These are phyloP conservation scores for Suillus alpinus DNA, from an alignment of 768 basidiomycete species.

Conservation along the genomic window DNA sequence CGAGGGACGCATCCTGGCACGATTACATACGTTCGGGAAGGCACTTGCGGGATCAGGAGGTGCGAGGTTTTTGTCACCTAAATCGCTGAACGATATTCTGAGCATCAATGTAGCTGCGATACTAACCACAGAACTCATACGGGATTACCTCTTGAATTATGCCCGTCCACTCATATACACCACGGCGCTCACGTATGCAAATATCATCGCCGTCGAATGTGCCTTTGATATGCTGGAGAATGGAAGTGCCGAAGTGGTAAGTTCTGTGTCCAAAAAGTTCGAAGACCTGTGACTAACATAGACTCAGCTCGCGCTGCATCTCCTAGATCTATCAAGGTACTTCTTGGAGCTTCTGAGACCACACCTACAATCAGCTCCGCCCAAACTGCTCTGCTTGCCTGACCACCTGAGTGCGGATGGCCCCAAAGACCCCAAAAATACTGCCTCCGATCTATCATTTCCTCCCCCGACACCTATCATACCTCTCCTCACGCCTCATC, in stretches of 20 bases:
- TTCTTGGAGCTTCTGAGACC: constrained; percentile 32
- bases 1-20: constrained; percentile 66
- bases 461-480: constrained; percentile 69
- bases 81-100: not conserved
- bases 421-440: not conserved
- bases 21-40: constrained; percentile 93
- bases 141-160: constrained; percentile 88
- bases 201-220: constrained; percentile 70
- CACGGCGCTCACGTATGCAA: constrained; percentile 76
- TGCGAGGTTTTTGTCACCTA: constrained; percentile 36
- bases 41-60: constrained; percentile 84
- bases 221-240: constrained; percentile 78
- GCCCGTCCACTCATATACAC: constrained; percentile 91
- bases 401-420: constrained; percentile 13
- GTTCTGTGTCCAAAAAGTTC: not conserved
- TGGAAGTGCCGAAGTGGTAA: constrained; percentile 56
- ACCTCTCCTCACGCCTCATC: constrained; percentile 74
- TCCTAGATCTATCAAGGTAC: constrained; percentile 23
- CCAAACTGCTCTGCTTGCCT: constrained; percentile 25
- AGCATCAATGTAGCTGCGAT: constrained; percentile 57
- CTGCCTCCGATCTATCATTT: not conserved
- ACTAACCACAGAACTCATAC: constrained; percentile 66
- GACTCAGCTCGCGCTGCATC: constrained; percentile 31
- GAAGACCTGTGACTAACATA: constrained; percentile 24
- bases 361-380: constrained; percentile 27